These are phyloP conservation scores for Trichophyton benhamiae DNA, from an alignment of 2,329 filamentous ascomycete genomes.

Conservation along the genomic window DNA sequence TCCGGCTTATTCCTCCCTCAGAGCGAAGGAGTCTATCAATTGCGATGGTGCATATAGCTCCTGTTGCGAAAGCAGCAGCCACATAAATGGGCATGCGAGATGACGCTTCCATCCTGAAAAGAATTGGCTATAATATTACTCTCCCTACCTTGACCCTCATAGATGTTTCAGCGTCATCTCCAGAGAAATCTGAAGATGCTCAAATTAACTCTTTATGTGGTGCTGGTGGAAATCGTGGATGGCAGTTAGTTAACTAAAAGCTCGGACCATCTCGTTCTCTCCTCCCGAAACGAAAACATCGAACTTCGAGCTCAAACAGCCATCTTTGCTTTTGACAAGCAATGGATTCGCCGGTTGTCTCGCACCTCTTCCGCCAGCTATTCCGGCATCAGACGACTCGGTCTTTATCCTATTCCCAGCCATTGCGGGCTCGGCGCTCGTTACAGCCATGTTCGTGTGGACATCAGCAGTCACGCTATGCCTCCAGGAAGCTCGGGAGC, in stretches of 20 bases:
- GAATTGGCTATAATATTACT: not conserved
- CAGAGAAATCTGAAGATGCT: not conserved
- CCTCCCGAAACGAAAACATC: not conserved
- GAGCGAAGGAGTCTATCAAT: constrained; percentile 42
- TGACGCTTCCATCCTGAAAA: constrained; percentile 18
- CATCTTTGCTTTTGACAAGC: constrained; percentile 10
- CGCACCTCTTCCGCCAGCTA: constrained; percentile 71
- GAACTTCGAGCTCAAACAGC: constrained; percentile 7
- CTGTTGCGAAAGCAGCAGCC: constrained; percentile 59
- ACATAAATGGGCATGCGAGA: constrained; percentile 39
- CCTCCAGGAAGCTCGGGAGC: constrained; percentile 18
- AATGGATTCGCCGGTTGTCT: constrained; percentile 74
- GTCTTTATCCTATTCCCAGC: constrained; percentile 34
- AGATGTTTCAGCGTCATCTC: not conserved
- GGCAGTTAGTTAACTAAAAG: constrained; percentile 6
- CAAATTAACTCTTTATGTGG: not conserved
- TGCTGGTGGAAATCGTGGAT: not conserved
- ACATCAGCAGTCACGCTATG: constrained; percentile 23
- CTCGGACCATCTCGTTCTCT: constrained; percentile 17
- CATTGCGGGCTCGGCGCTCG: constrained; percentile 15
- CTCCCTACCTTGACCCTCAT: not conserved
- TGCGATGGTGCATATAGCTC: constrained; percentile 60
- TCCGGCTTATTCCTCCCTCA: not conserved
- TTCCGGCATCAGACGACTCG: constrained; percentile 62
- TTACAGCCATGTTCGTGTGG: constrained; percentile 5